A percentile compares a stretch with the other conserved stretches of the same genome.
These are phyloP conservation scores for Corynascus novoguineensis DNA, from an alignment of 495 filamentous ascomycete species.

Conservation along the genomic window DNA sequence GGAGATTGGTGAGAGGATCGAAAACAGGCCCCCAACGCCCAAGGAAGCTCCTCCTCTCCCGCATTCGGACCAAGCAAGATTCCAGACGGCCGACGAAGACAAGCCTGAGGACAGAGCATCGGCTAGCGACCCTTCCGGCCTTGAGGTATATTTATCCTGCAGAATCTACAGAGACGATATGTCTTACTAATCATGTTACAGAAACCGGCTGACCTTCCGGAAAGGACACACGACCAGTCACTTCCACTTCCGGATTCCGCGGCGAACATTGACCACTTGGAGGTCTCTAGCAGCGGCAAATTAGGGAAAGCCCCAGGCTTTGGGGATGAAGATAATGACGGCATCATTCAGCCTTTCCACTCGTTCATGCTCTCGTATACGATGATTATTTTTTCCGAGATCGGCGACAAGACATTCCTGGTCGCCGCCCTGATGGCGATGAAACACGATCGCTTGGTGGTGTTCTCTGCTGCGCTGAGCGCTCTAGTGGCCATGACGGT, in stretches of 20 bases:
- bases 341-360: slow-evolving; percentile 77
- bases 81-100: slow-evolving; percentile 38
- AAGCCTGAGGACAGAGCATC: slow-evolving; percentile 29
- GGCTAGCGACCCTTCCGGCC: slow-evolving; percentile 50
- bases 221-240: slow-evolving; percentile 72
- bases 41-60: slow-evolving; percentile 81
- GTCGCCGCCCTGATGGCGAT: slow-evolving; percentile 98
- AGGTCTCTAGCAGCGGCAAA: slow-evolving; percentile 50
- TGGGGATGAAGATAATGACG: slow-evolving; percentile 46
- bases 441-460: slow-evolving; percentile 88
- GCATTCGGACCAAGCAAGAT: slow-evolving; percentile 65
- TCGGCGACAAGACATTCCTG: slow-evolving; percentile 97
- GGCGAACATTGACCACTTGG: slow-evolving; percentile 59
- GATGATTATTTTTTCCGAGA: slow-evolving; percentile 96
- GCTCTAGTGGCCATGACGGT: slow-evolving; percentile 92
- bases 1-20: slow-evolving; percentile 54
- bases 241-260: slow-evolving; percentile 63
- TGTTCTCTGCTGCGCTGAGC: slow-evolving; percentile 89
- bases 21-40: slow-evolving; percentile 73
- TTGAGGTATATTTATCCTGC: slow-evolving; percentile 53
- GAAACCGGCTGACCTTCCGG: slow-evolving; percentile 79
- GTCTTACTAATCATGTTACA: slow-evolving; percentile 31
- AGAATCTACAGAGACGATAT: too few relatives aligned
- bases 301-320: slow-evolving; percentile 25
- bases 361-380: slow-evolving; percentile 88